Conservation (phyloP, 306 rosid species). For the Vigna trinervia region DNA sequence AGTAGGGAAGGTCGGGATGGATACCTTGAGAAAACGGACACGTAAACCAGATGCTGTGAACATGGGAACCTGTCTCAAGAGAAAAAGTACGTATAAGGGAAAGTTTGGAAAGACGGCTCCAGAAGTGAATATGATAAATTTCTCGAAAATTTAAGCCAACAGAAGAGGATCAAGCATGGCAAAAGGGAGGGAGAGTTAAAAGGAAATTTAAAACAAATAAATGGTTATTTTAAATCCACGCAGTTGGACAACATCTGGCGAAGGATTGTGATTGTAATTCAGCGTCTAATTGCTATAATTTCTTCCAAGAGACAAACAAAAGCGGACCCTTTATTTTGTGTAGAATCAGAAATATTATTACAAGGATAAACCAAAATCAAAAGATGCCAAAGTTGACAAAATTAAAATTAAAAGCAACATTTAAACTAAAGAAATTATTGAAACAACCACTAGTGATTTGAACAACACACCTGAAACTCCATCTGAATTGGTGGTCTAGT, state of each 20-base stretch:
- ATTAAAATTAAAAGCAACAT: slow-evolving; percentile 8
- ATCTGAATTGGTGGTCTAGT: slow-evolving; percentile 93
- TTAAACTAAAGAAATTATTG: neutral
- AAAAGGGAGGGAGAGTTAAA: neutral
- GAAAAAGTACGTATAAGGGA: slow-evolving; percentile 2
- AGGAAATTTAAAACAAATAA: neutral
- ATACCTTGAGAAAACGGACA: slow-evolving; percentile 91
- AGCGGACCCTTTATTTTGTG: neutral
- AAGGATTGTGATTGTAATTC: neutral
- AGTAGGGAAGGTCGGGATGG: neutral
- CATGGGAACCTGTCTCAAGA: slow-evolving; percentile 69
- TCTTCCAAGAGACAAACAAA: neutral
- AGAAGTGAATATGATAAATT: neutral
- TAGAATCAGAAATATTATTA: neutral
- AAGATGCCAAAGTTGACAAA: slow-evolving; percentile 10
- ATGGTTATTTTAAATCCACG: neutral
- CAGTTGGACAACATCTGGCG: neutral
- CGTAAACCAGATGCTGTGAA: slow-evolving; percentile 91
- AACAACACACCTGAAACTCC: slow-evolving; percentile 82
- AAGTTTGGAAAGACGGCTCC: neutral
- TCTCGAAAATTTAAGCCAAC: neutral
- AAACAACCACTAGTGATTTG: slow-evolving; percentile 17
- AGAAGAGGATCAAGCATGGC: neutral
- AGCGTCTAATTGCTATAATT: slow-evolving; percentile 5
- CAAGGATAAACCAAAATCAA: neutral